Evolutionary conservation across 2,329 filamentous ascomycete species (phyloP).

Genomic region (Pyricularia sp.): DNA sequence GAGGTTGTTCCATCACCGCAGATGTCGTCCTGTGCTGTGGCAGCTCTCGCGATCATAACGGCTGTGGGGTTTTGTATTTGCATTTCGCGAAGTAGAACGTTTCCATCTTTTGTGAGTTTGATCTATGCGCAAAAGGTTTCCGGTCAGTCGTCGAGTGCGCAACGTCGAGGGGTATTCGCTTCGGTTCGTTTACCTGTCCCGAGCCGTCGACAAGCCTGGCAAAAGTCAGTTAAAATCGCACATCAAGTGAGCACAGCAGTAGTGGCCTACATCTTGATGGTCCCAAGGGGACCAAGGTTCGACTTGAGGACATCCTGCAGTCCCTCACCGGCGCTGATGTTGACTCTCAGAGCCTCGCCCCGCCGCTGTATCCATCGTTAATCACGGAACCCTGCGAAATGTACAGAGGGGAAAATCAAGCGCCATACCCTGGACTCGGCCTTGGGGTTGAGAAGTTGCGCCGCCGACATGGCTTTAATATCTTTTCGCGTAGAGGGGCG

Average conservation of each 20-base stretch:
- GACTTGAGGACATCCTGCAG: conserved; percentile 91
- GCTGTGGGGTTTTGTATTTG: conserved; percentile 99
- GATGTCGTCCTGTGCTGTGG: conserved; percentile 96
- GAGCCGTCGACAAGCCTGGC: conserved; percentile 59
- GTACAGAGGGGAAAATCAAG: conserved; percentile 6
- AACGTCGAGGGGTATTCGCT: conserved; percentile 8
- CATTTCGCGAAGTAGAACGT: conserved; percentile 69
- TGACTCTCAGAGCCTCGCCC: conserved; percentile 93
- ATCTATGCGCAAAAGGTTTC: conserved; percentile 47
- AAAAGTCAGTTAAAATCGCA: conserved; percentile 15
- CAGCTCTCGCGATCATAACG: conserved; percentile 73
- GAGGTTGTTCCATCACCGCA: conserved; percentile 97
- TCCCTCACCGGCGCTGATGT: conserved; percentile 94
- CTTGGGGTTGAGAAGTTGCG: conserved; percentile 97
- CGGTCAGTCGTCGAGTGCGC: conserved; percentile 10
- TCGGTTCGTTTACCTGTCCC: conserved; percentile 45
- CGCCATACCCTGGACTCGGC: conserved; percentile 83
- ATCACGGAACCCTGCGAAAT: not conserved
- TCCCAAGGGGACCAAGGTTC: conserved; percentile 87
- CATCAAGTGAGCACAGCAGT: not conserved
- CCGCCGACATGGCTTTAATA: conserved; percentile 68
- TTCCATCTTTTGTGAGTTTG: conserved; percentile 98
- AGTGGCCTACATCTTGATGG: conserved; percentile 75
- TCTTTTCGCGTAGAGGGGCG: conserved; percentile 4
- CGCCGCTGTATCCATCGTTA: conserved; percentile 54